Evolutionary conservation across 495 filamentous ascomycete species (phyloP).

Genomic region (Lophiotrema nucula): DNA sequence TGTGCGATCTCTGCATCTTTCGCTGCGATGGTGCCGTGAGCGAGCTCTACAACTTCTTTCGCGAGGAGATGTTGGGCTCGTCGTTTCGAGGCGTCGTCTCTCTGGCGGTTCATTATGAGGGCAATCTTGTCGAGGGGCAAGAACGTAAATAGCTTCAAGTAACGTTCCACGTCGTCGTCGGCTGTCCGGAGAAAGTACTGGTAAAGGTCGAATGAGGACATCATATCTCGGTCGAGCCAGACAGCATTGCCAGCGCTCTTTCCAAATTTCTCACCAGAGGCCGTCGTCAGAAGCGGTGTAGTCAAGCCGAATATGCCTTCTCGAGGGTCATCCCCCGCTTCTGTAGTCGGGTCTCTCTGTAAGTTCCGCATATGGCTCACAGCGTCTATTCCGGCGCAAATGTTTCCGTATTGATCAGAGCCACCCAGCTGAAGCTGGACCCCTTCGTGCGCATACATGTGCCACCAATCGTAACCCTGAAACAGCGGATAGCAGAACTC

Average conservation of each 20-base stretch:
- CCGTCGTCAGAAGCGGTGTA: slow-evolving; percentile 80
- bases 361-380: slow-evolving; percentile 66
- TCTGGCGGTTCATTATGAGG: slow-evolving; percentile 64
- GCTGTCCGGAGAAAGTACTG: slow-evolving; percentile 83
- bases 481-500: slow-evolving; percentile 93
- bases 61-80: slow-evolving; percentile 80
- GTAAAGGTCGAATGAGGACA: slow-evolving; percentile 81
- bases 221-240: slow-evolving; percentile 84
- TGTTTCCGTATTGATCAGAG: slow-evolving; percentile 95
- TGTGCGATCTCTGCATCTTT: slow-evolving; percentile 26
- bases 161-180: slow-evolving; percentile 73
- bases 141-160: slow-evolving; percentile 91
- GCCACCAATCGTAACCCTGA: slow-evolving; percentile 97
- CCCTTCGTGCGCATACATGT: slow-evolving; percentile 61
- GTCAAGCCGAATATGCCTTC: slow-evolving; percentile 75
- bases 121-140: slow-evolving; percentile 65
- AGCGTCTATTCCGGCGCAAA: slow-evolving; percentile 83
- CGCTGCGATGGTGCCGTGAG: slow-evolving; percentile 58
- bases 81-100: slow-evolving; percentile 62
- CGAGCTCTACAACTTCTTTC: slow-evolving; percentile 70
- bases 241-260: slow-evolving; percentile 94
- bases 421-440: slow-evolving; percentile 87
- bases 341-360: slow-evolving; percentile 32
- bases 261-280: slow-evolving; percentile 86
- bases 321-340: slow-evolving; percentile 31